phyloP scores from a whole-genome alignment of 495 filamentous ascomycete species.

The Parachaetomium inaequale region DNA sequence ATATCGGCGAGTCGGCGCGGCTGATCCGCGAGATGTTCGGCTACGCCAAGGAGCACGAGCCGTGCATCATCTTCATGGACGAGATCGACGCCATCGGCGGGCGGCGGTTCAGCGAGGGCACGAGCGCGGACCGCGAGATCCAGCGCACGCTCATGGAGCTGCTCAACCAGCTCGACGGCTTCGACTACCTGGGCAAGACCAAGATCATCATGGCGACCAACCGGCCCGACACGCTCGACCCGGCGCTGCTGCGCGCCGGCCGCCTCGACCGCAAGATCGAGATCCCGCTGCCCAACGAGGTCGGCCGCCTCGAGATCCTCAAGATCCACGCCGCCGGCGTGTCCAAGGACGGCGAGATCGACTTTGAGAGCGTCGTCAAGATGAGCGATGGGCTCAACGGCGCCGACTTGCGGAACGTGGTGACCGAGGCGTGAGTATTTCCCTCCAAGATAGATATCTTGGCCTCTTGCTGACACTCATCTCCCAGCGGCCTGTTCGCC shows the following conservation, averaged over 20 bases:
- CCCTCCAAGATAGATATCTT: not conserved
- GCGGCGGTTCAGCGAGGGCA: slow-evolving; percentile 95
- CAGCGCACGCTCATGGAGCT: slow-evolving; percentile 99
- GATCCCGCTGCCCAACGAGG: slow-evolving; percentile 98
- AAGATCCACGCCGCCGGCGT: slow-evolving; percentile 95
- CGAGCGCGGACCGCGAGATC: slow-evolving; percentile 96
- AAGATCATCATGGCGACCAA: slow-evolving; percentile 99
- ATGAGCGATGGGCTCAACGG: slow-evolving; percentile 99
- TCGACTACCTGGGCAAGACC: slow-evolving; percentile 98
- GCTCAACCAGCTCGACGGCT: slow-evolving; percentile 97
- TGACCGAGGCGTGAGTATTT: slow-evolving; percentile 88
- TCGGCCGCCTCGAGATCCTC: slow-evolving; percentile 93
- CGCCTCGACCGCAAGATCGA: slow-evolving; percentile 97
- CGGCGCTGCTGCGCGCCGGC: slow-evolving; percentile 88
- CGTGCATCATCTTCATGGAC: slow-evolving; percentile 99
- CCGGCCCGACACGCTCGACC: slow-evolving; percentile 95
- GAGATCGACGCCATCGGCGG: slow-evolving; percentile 99
- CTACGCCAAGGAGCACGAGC: slow-evolving; percentile 98
- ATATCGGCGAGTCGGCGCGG: slow-evolving; percentile 96
- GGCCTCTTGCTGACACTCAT: slow-evolving; percentile 23
- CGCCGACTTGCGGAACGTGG: slow-evolving; percentile 94
- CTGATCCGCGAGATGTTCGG: slow-evolving; percentile 99
- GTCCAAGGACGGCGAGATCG: slow-evolving; percentile 88
- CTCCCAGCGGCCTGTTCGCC: slow-evolving; percentile 77
- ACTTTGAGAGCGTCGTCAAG: slow-evolving; percentile 99